Evolutionary conservation across 495 filamentous ascomycete genomes (phyloP).

Genomic region (Aspergillus cristatus): DNA sequence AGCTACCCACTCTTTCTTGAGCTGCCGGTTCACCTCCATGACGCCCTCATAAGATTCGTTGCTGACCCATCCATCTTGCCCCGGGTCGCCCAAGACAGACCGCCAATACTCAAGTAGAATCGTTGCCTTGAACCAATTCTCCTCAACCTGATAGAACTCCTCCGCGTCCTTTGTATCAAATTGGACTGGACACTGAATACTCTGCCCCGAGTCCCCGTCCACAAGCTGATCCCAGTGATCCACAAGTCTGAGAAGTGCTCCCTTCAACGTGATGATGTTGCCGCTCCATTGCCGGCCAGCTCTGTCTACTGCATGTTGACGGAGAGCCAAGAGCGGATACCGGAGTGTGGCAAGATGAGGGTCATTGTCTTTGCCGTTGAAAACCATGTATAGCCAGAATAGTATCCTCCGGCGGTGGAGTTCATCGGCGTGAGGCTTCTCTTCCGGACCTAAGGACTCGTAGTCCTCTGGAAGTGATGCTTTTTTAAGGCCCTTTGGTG

Average conservation of each 20-base stretch:
- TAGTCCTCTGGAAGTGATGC: too few relatives aligned
- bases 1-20: neutral
- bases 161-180: too few relatives aligned
- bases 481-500: too few relatives aligned
- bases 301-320: slow-evolving; percentile 2
- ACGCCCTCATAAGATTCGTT: neutral
- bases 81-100: neutral
- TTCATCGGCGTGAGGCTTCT: too few relatives aligned
- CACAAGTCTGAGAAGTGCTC: neutral
- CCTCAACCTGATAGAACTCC: neutral
- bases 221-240: neutral
- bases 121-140: neutral
- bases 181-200: too few relatives aligned
- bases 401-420: too few relatives aligned
- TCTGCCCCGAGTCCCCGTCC: neutral
- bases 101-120: slow-evolving; percentile 1
- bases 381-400: too few relatives aligned
- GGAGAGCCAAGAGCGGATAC: too few relatives aligned
- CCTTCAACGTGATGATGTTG: slow-evolving; percentile 1
- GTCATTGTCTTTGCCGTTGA: too few relatives aligned
- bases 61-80: slow-evolving; percentile 3
- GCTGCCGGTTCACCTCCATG: neutral
- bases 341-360: too few relatives aligned
- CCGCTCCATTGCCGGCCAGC: slow-evolving; percentile 4
- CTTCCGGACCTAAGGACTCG: too few relatives aligned